Percentiles rank a stretch among this genome's conserved stretches.
Conservation (phyloP, 805 yeast genomes). For the Candida palmyrensis region DNA sequence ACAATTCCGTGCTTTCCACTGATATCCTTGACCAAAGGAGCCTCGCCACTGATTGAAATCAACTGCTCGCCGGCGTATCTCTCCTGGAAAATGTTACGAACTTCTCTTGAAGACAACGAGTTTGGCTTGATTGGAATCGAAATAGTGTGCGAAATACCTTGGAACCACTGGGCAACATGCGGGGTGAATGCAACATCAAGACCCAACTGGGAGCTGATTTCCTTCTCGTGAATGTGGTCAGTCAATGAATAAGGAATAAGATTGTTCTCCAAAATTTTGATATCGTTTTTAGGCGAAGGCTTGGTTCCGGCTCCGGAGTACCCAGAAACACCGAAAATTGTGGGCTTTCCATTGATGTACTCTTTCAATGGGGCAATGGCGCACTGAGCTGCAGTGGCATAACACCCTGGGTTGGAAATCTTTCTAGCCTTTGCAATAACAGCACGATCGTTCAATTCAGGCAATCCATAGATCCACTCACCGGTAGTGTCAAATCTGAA, state of each 20-base stretch:
- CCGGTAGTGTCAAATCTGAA: conserved; percentile 87
- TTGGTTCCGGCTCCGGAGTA: conserved; percentile 99
- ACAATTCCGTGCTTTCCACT: conserved; percentile 93
- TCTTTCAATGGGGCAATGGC: conserved; percentile 84
- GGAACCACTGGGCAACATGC: conserved; percentile 99
- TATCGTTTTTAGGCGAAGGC: conserved; percentile 94
- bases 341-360: conserved; percentile 65
- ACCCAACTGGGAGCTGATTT: conserved; percentile 79
- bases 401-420: conserved; percentile 97
- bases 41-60: conserved; percentile 81
- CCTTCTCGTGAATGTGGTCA: conserved; percentile 95
- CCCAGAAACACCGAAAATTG: conserved; percentile 94
- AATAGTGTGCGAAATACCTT: conserved; percentile 92
- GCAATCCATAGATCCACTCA: conserved; percentile 92
- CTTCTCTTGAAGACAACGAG: conserved; percentile 71
- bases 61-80: conserved; percentile 83
- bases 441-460: conserved; percentile 76
- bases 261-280: conserved; percentile 68
- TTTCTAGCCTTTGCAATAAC: conserved; percentile 65
- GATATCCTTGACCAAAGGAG: conserved; percentile 88
- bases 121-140: conserved; percentile 74
- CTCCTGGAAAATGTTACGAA: conserved; percentile 81
- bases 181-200: conserved; percentile 84
- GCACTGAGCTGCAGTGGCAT: conserved; percentile 96
- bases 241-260: conserved; percentile 93